Evolutionary conservation across 1,139 yeast species (phyloP), one percentile per base, ranked within the genome.

Genomic region (Komagataea norvegica): DNA sequence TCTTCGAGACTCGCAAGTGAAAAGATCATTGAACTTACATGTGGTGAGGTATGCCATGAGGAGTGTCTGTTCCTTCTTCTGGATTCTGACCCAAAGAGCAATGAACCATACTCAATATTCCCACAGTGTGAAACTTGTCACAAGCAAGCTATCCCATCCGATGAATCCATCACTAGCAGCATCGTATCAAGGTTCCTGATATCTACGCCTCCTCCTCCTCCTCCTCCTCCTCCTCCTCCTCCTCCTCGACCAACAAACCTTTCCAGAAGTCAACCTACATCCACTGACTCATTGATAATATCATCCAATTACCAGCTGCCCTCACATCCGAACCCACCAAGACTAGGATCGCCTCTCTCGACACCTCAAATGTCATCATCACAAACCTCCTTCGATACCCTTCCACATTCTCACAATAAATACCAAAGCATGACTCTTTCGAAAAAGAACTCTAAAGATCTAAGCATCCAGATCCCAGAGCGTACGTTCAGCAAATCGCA

Each of bases 11-110:
- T 37, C 35, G 49, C 25, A 29, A 50, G 34, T 34, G 69, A 64
- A 43, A 56, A 52, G 26, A 47, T 61, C 8, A 43, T 63, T 11
- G 60, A 56, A 25, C 34, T 64, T n/a, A 40, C 41, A 7, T 64
- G 69, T 45, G 56, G 47, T 3, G 63, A 63, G 41, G 39, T 44
- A 16, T 54, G 56, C 28, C 69, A 64, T 48, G 68, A 61, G 36
- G 62, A 62, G 38, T 64, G 69, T 45, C 45, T 62, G 8, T 40
- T 51, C 31, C 36, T 61, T 15, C 51, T 59, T 19, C 44, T 62
- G 32, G 57, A 56, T 29, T 20, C 13, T n/a, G 53, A 44, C 0
- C 25, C 47, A 1, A 25, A 14, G 14, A 32, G 36, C 10, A 34
- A 29, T 1, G 34, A 41, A 9, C 33, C 36, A 6, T 44, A 29